Evolutionary conservation across 2,329 filamentous ascomycete species (phyloP), one percentile per base, ranked within the genome.

Genomic region (Colletotrichum ledebouriae): DNA sequence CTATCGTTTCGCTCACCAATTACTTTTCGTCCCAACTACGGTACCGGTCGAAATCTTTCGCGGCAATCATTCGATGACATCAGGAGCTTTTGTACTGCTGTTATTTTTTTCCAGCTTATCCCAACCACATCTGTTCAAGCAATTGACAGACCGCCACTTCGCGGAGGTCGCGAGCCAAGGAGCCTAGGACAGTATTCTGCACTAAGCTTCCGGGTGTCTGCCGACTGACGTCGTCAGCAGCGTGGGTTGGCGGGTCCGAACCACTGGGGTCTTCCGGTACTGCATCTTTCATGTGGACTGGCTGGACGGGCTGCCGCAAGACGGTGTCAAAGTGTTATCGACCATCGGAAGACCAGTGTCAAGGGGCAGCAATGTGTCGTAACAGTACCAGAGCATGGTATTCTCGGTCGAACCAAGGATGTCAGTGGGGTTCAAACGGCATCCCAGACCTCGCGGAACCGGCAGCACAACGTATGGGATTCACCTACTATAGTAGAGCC

Each of bases 391-490:
- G 53, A 20, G 50, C 61, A 55, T 60, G 25, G 47, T 22, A 46
- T 50, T 46, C 37, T 65, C 66, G 55, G 56, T 60, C 66, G 49
- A 66, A 60, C 34, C 49, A 66, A 49, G 66, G 61, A 29, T 50
- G 20, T 20, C 22, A 37, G 61, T 66, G 66, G 61, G 17, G 49
- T 41, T 47, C 22, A 9, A 47, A 39, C 20, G 17, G 53, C 41
- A 57, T 50, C 49, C 67, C 11, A 58, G 63, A 46, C 67, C 41
- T 58, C 67, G 67, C 57, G 63, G 67, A 67, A 69, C 67, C 58
- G 67, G 63, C 50, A 69, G 53, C 37, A 41, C 29, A 46, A 68
- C 50, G 67, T 57, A 67, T 69, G 57, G 67, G 37, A 62, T 29
- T 59, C 46, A 44, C 44, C 58, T 63, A 17, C 17, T 17, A 17